These are phyloP conservation scores for Kwoniella heveanensis DNA, from an alignment of 768 basidiomycete genomes.

Conservation along the genomic window DNA sequence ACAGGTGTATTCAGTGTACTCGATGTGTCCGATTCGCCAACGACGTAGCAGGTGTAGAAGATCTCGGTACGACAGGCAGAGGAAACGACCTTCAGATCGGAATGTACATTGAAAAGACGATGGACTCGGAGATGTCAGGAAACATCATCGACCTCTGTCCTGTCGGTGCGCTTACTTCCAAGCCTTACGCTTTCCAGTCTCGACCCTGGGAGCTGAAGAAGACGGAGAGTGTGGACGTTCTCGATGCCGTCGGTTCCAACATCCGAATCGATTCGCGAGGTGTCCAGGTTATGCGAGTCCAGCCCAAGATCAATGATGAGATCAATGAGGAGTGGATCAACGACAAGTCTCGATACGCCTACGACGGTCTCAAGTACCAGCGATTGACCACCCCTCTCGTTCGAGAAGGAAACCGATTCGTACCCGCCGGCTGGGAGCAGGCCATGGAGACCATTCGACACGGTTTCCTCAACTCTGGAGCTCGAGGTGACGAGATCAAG, in stretches of 20 bases:
- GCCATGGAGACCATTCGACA: slow-evolving; percentile 74
- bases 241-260: slow-evolving; percentile 94
- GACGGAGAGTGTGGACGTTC: slow-evolving; percentile 92
- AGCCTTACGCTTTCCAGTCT: slow-evolving; percentile 97
- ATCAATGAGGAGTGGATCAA: slow-evolving; percentile 99
- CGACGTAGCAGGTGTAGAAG: slow-evolving; percentile 97
- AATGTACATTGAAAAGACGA: slow-evolving; percentile 94
- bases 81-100: slow-evolving; percentile 99
- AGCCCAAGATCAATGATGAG: slow-evolving; percentile 93
- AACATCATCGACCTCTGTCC: slow-evolving; percentile 97
- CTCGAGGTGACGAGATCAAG: slow-evolving; percentile 88
- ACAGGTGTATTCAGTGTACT: slow-evolving; percentile 98
- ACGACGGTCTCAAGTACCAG: slow-evolving; percentile 94
- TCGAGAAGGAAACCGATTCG: slow-evolving; percentile 89
- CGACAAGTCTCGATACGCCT: slow-evolving; percentile 96
- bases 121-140: slow-evolving; percentile 96
- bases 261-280: slow-evolving; percentile 95
- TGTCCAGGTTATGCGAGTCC: slow-evolving; percentile 94
- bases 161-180: slow-evolving; percentile 95
- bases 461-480: slow-evolving; percentile 78
- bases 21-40: slow-evolving; percentile 99
- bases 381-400: slow-evolving; percentile 88
- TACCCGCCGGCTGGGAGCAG: slow-evolving; percentile 85
- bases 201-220: slow-evolving; percentile 98
- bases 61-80: slow-evolving; percentile 92